A percentile compares a stretch with the other conserved stretches of the same genome.
Conservation (phyloP, 805 yeast species). For the Hanseniaspora meyeri region DNA sequence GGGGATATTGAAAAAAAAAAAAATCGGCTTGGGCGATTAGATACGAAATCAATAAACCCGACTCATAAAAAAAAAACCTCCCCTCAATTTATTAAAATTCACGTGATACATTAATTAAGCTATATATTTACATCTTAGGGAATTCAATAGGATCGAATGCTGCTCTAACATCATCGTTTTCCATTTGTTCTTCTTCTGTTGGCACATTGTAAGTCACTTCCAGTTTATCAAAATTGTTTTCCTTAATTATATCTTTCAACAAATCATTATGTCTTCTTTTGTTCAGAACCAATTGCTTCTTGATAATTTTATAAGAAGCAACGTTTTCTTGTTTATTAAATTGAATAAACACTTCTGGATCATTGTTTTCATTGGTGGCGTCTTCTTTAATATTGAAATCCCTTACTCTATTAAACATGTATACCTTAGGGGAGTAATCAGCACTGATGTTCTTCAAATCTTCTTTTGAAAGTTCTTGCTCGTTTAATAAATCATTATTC, state of each 20-base stretch:
- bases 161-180: constrained; percentile 47
- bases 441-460: constrained; percentile 25
- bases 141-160: constrained; percentile 61
- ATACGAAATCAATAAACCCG: too few species aligned
- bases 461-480: constrained; percentile 29
- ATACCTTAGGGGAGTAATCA: constrained; percentile 40
- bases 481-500: constrained; percentile 30
- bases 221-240: constrained; percentile 44
- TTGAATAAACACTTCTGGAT: constrained; percentile 51
- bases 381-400: constrained; percentile 61
- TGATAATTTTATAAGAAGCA: constrained; percentile 67
- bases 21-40: too few species aligned
- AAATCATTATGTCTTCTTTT: constrained; percentile 58
- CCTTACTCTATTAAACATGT: constrained; percentile 50
- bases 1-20: too few species aligned
- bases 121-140: constrained; percentile 22
- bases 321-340: constrained; percentile 42
- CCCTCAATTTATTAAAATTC: background rate
- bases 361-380: constrained; percentile 19
- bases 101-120: background rate
- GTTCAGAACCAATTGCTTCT: constrained; percentile 67
- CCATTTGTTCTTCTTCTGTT: constrained; percentile 43
- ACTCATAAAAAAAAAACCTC: background rate
- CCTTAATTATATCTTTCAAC: constrained; percentile 33
- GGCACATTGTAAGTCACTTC: constrained; percentile 51